Conservation (phyloP, 192 early-diverging fungal genomes). For the Cetraspora pellucida region DNA sequence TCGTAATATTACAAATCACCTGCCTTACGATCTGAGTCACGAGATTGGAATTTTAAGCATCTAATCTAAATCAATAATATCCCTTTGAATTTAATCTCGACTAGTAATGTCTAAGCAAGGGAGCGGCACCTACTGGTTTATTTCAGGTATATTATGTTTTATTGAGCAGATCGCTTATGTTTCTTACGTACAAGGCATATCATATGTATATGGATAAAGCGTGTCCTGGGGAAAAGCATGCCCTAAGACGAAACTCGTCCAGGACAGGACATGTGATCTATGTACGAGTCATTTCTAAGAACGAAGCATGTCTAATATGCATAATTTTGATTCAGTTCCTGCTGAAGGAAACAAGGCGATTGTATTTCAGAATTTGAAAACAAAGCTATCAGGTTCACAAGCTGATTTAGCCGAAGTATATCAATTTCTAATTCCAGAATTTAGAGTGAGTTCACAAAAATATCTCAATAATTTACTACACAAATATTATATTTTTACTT, state of each 20-base stretch:
- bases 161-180: neutral
- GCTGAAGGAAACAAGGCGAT: constrained; percentile 78
- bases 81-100: too few relatives aligned
- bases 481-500: constrained; percentile 10
- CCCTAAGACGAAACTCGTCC: neutral
- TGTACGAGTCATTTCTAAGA: neutral
- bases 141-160: constrained; percentile 23
- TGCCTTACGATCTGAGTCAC: too few relatives aligned
- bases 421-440: constrained; percentile 84
- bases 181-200: neutral
- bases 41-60: too few relatives aligned
- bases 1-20: too few relatives aligned
- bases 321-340: constrained; percentile 59
- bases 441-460: constrained; percentile 69
- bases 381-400: constrained; percentile 62
- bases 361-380: constrained; percentile 69
- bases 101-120: neutral
- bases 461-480: neutral
- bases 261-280: too few relatives aligned
- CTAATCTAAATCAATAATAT: too few relatives aligned
- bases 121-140: constrained; percentile 20
- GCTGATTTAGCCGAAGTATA: constrained; percentile 80
- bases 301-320: neutral
- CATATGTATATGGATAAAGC: neutral
- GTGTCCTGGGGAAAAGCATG: neutral